Evolutionary conservation across 2,329 filamentous ascomycete genomes (phyloP).

Genomic region (Botrytis aclada): DNA sequence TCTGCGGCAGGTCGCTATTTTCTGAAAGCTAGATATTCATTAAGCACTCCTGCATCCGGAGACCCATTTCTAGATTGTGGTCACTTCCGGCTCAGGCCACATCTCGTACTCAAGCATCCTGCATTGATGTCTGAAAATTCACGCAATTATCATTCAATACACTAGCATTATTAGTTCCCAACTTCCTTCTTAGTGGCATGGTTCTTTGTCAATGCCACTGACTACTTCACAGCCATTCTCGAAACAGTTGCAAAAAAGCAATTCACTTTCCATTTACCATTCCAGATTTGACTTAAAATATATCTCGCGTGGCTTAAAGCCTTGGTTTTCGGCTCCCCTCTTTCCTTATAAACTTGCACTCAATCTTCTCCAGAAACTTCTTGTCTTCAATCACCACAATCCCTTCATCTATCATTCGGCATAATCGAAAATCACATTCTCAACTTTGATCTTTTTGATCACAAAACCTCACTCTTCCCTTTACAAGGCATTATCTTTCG

Average conservation of each 20-base stretch:
- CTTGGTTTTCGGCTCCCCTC: background rate
- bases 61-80: background rate
- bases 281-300: background rate
- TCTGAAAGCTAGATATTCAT: background rate
- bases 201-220: background rate
- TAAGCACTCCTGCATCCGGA: background rate
- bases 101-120: background rate
- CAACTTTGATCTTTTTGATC: background rate
- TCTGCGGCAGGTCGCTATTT: background rate
- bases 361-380: background rate
- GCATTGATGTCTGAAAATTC: background rate
- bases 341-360: background rate
- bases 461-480: background rate
- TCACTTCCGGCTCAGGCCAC: accelerated
- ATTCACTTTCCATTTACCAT: background rate
- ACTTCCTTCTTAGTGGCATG: background rate
- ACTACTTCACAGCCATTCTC: background rate
- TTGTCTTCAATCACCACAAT: background rate
- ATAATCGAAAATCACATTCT: background rate
- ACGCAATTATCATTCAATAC: background rate
- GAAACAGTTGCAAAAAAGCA: background rate
- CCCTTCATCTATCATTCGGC: background rate
- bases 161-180: background rate
- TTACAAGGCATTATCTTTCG: background rate
- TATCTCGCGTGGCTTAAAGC: background rate